Evolutionary conservation across 257 asterid species (phyloP), one percentile per base, ranked within the genome.

Genomic region (Ballota nigra): DNA sequence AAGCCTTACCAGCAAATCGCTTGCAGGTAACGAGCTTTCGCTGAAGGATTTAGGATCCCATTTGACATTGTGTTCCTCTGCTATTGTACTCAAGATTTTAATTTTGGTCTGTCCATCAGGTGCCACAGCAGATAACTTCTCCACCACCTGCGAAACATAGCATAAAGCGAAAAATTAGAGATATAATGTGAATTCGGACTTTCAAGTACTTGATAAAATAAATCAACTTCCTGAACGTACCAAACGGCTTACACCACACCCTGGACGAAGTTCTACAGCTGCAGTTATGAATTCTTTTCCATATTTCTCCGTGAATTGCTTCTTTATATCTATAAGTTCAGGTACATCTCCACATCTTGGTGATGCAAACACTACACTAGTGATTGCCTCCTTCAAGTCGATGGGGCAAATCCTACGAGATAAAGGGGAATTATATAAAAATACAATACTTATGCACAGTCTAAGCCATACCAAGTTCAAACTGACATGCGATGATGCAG

Each of bases 301-400:
- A 68, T 92, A 92, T 75, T 92, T 92, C 5, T 85, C 88, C 2
- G 85, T 88, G 36, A 92, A 80, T 11, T 86, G 97, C 83, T 92
- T 92, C 83, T 73, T 82, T 6, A 75, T 82, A 63, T 95, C 97
- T 66, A 66, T 28, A 80, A 95, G 97, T 79, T 95, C 99, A 20
- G 93, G 92, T 70, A 95, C 80, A 70, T 95, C 99, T 74, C 96
- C 98, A 75, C 98, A 92, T 82, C 99, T 87, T 55, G 91, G 96
- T 69, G 99, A 81, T 41, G 99, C 97, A 81, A 83, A 95, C 23
- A 88, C 75, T 76, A 92, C 65, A 72, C 97, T 88, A 24, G 99
- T 66, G 79, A 95, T 69, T 66, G 98, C 98, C 85, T 95, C 99
- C 86, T 89, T 92, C 81, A 89, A 82, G 86, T 95, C 99, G 68